Evolutionary conservation across 768 basidiomycete genomes (phyloP), one percentile per base, ranked within the genome.

Genomic region (Collybia mongolica): DNA sequence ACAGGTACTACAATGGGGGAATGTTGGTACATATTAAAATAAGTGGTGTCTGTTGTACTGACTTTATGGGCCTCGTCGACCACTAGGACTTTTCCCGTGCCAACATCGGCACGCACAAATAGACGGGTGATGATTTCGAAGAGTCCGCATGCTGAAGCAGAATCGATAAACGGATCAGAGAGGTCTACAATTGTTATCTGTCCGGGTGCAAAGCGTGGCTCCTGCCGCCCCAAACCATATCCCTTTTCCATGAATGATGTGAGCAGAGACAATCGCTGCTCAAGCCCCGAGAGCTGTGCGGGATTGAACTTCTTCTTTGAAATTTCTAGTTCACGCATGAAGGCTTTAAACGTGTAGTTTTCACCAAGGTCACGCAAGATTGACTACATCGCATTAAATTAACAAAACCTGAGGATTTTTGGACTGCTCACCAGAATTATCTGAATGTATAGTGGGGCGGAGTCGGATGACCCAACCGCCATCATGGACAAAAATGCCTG

Each of bases 51-150:
- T 32, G 9, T 0, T 36, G 36, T 24, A 50, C 67, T 32, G 46
- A 83, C 87, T 60, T 89, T 89, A 55, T 90, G 87, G 0, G 88
- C 87, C 52, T 90, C 88, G 40, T 90, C 87, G 0, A 89, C 82
- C 0, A 90, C 75, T 1, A 87, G 73, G 1, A 87, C 78, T 49
- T 88, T 88, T 5, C 86, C 86, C 0, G 82, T 83, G 3, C 65
- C 72, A 2, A 85, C 73, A 1, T 81, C 68, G 1, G 82, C 75
- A 22, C 86, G 74, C 9, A 86, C 74, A 55, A 89, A 90, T 1
- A 86, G 58, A 32, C 87, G 74, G 0, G 79, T 74, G 0, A 89
- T 64, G 6, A 90, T 86, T 49, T 90, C 85, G 47, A 89, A 90
- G 2, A 89, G 61, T 0, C 80, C 79, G 54, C 86, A 87, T 2